Evolutionary conservation across 805 yeast species (phyloP).

Genomic region (Candida methanosorbosa): DNA sequence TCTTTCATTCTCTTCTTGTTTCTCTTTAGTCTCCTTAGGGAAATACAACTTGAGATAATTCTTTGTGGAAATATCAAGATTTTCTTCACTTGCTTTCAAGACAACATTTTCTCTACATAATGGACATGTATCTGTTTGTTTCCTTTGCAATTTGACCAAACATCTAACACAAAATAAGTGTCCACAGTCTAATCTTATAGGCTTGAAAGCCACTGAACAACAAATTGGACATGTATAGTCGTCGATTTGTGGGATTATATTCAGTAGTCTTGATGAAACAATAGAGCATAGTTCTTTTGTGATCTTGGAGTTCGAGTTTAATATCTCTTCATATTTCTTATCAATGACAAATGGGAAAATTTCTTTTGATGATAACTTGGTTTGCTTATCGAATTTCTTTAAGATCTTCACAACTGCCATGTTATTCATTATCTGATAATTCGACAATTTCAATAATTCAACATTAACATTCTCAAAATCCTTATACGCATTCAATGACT

Average conservation of each 20-base stretch:
- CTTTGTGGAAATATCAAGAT: conserved; percentile 48
- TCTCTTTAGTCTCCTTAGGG: conserved; percentile 59
- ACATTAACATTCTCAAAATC: conserved; percentile 46
- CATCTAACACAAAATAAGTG: conserved; percentile 72
- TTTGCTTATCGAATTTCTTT: conserved; percentile 70
- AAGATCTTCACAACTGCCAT: conserved; percentile 60
- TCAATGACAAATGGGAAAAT: conserved; percentile 31
- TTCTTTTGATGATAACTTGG: conserved; percentile 40
- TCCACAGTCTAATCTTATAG: conserved; percentile 53
- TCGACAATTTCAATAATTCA: conserved; percentile 45
- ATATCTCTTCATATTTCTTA: conserved; percentile 8
- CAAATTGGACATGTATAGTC: conserved; percentile 74
- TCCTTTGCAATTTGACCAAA: conserved; percentile 56
- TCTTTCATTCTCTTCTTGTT: conserved; percentile 44
- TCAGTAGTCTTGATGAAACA: conserved; percentile 44
- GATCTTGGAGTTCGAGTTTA: conserved; percentile 23
- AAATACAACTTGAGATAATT: conserved; percentile 48
- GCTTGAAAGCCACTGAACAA: conserved; percentile 61
- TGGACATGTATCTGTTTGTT: conserved; percentile 55
- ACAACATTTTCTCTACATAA: conserved; percentile 53
- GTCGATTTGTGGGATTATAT: conserved; percentile 62
- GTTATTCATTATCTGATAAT: conserved; percentile 53
- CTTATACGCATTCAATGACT: conserved; percentile 34
- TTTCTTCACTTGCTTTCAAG: conserved; percentile 46
- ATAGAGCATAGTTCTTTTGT: conserved; percentile 44